Conservation (phyloP, 2,329 filamentous ascomycete species). For the Colletotrichum melonis region DNA sequence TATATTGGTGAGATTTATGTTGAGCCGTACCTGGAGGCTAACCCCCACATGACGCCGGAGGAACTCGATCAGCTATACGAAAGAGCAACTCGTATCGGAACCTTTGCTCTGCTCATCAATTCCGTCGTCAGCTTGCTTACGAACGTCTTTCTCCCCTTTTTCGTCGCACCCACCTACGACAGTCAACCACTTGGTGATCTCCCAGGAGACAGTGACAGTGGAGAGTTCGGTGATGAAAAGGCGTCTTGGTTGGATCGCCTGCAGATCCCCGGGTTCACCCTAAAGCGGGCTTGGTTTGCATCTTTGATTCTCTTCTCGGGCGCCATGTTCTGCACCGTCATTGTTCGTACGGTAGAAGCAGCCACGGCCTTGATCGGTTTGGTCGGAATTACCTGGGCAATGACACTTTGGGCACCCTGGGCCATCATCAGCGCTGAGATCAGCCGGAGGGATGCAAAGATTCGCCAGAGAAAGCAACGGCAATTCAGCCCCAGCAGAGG, state of each 20-base stretch:
- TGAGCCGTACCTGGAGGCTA: conserved; percentile 80
- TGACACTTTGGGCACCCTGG: conserved; percentile 95
- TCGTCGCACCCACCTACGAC: conserved; percentile 85
- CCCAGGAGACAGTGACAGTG: conserved; percentile 45
- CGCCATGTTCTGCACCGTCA: conserved; percentile 85
- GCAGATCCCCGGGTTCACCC: conserved; percentile 84
- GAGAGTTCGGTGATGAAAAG: conserved; percentile 46
- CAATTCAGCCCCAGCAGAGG: conserved; percentile 33
- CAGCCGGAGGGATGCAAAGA: conserved; percentile 77
- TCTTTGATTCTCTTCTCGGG: conserved; percentile 86
- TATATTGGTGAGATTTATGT: conserved; percentile 95
- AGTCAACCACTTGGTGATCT: conserved; percentile 47
- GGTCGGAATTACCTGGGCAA: conserved; percentile 90
- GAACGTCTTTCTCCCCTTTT: conserved; percentile 86
- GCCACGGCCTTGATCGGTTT: conserved; percentile 84
- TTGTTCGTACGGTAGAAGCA: conserved; percentile 76
- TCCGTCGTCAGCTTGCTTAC: conserved; percentile 85
- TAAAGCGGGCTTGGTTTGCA: conserved; percentile 88
- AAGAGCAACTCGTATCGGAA: conserved; percentile 85
- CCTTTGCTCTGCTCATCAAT: conserved; percentile 89
- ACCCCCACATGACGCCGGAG: conserved; percentile 80
- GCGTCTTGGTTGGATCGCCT: conserved; percentile 68
- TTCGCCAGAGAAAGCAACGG: conserved; percentile 52
- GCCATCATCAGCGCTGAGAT: conserved; percentile 96
- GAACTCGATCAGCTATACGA: conserved; percentile 87